These are phyloP conservation scores for Jamesozyma lodderae DNA, from an alignment of 805 yeast species.

Conservation along the genomic window DNA sequence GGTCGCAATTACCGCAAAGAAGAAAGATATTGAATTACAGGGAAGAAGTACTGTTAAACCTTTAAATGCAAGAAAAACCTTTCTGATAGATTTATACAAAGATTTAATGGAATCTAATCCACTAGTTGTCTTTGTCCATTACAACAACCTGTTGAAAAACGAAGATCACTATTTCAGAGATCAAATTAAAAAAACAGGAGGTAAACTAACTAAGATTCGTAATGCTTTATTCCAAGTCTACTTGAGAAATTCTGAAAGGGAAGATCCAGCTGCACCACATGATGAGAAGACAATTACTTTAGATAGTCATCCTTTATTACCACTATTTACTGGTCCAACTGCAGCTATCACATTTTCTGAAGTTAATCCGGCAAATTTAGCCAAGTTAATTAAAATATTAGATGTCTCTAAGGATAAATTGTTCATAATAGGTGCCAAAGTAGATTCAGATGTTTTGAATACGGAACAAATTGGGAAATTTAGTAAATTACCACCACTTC, in stretches of 20 bases:
- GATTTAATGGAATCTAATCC: constrained; percentile 57
- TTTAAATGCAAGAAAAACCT: constrained; percentile 71
- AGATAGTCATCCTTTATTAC: constrained; percentile 56
- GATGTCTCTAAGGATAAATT: constrained; percentile 66
- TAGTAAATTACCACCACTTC: constrained; percentile 65
- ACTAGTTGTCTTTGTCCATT: constrained; percentile 72
- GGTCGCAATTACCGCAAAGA: constrained; percentile 4
- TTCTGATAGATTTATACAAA: constrained; percentile 71
- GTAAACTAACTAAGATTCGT: constrained; percentile 57
- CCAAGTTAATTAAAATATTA: constrained; percentile 50
- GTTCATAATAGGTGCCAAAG: constrained; percentile 76
- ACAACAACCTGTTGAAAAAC: constrained; percentile 62
- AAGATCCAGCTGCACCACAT: constrained; percentile 60
- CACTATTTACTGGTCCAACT: constrained; percentile 76
- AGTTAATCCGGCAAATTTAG: constrained; percentile 62
- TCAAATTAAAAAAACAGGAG: constrained; percentile 59
- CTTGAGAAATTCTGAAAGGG: constrained; percentile 56
- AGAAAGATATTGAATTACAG: neutral
- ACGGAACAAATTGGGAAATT: constrained; percentile 46
- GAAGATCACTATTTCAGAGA: constrained; percentile 60
- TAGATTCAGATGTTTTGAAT: constrained; percentile 50
- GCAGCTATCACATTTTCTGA: constrained; percentile 63
- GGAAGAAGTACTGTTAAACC: constrained; percentile 46
- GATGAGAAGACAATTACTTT: constrained; percentile 29
- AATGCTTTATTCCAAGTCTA: constrained; percentile 66